phyloP scores from a whole-genome alignment of 2,329 filamentous ascomycete genomes.

The Teratosphaeria zuluensis region DNA sequence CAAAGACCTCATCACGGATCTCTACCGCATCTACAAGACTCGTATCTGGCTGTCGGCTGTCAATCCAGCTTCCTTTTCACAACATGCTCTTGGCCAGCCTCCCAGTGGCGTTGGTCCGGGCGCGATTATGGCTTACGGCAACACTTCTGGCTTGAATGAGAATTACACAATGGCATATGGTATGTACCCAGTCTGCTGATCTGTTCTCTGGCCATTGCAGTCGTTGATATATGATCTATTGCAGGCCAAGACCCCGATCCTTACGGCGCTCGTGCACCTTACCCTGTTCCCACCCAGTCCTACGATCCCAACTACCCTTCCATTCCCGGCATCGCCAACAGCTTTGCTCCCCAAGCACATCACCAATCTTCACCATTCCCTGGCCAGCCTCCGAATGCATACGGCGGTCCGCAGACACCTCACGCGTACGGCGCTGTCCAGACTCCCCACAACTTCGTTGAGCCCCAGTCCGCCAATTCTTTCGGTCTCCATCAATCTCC shows the following conservation, averaged over 20 bases:
- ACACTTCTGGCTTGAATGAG: conserved; percentile 12
- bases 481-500: neutral
- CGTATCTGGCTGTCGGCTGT: conserved; percentile 99
- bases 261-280: conserved; percentile 25
- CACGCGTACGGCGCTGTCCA: neutral
- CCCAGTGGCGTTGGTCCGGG: conserved; percentile 29
- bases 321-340: conserved; percentile 24
- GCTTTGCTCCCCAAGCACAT: conserved; percentile 11
- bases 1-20: conserved; percentile 89
- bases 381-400: neutral
- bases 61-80: conserved; percentile 80
- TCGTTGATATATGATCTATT: neutral
- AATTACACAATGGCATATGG: conserved; percentile 24
- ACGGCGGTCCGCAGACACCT: conserved; percentile 1
- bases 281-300: conserved; percentile 22
- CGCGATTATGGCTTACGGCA: conserved; percentile 17
- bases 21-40: conserved; percentile 99
- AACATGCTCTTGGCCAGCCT: conserved; percentile 25
- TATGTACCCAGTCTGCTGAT: neutral
- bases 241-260: conserved; percentile 22
- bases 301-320: conserved; percentile 25
- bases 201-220: no score
- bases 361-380: neutral
- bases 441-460: neutral
- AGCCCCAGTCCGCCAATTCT: neutral